Percentiles rank a stretch among this genome's conserved stretches.
Evolutionary conservation across 805 yeast species (phyloP).

Genomic region (Yamadazyma philogaea): DNA sequence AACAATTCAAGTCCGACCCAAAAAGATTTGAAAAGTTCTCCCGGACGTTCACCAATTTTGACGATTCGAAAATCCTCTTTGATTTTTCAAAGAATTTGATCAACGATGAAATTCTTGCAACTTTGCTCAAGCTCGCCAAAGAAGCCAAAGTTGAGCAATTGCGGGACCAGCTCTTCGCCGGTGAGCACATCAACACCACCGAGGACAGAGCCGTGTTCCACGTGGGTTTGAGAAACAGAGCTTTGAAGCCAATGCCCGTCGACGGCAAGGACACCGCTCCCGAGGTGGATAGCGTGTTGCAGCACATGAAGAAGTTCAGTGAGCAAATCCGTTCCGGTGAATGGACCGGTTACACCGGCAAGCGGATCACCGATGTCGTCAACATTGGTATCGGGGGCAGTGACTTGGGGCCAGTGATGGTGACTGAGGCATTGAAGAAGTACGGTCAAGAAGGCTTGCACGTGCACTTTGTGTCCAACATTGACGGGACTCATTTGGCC

Average conservation of each 20-base stretch:
- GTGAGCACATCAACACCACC: slow-evolving; percentile 91
- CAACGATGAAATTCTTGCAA: slow-evolving; percentile 72
- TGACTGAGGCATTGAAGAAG: slow-evolving; percentile 94
- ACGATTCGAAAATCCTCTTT: slow-evolving; percentile 83
- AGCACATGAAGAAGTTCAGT: slow-evolving; percentile 96
- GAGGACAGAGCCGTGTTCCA: slow-evolving; percentile 97
- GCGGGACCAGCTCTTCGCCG: slow-evolving; percentile 88
- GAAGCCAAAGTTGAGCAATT: slow-evolving; percentile 85
- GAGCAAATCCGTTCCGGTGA: slow-evolving; percentile 85
- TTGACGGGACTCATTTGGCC: slow-evolving; percentile 96
- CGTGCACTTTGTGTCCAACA: slow-evolving; percentile 95
- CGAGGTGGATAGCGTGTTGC: slow-evolving; percentile 86
- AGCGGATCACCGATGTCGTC: slow-evolving; percentile 87
- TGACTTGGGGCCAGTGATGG: slow-evolving; percentile 99
- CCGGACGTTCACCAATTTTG: slow-evolving; percentile 76
- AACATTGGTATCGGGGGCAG: slow-evolving; percentile 99
- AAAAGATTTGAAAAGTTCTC: slow-evolving; percentile 74
- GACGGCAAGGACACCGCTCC: slow-evolving; percentile 88
- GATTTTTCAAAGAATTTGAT: slow-evolving; percentile 95
- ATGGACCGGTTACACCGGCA: slow-evolving; percentile 98
- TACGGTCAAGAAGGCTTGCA: slow-evolving; percentile 71
- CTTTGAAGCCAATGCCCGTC: slow-evolving; percentile 77
- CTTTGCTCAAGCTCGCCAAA: slow-evolving; percentile 75
- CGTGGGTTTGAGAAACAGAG: slow-evolving; percentile 92
- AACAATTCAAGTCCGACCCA: slow-evolving; percentile 73